Evolutionary conservation across 1,284 basidiomycete genomes (phyloP).

Genomic region (Cutaneotrichosporon curvatum): DNA sequence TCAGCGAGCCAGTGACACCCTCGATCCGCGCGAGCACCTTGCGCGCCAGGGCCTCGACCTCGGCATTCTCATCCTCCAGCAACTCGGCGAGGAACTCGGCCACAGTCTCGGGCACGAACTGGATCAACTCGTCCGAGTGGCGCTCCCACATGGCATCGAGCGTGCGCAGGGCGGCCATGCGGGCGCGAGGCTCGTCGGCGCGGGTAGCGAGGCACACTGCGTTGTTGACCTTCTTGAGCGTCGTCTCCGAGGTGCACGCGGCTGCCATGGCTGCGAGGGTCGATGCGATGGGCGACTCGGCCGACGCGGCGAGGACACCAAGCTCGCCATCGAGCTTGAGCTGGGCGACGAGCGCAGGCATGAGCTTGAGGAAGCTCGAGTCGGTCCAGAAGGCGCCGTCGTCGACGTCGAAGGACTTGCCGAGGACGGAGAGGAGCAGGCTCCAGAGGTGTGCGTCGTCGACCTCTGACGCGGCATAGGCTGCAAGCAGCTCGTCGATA

Average conservation of each 20-base stretch:
- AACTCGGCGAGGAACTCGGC: slow-evolving; percentile 49
- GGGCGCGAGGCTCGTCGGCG: slow-evolving; percentile 61
- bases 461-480: slow-evolving; percentile 44
- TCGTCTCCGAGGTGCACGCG: slow-evolving; percentile 54
- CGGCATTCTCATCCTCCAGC: slow-evolving; percentile 49
- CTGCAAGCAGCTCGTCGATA: slow-evolving; percentile 59
- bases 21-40: slow-evolving; percentile 47
- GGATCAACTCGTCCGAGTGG: slow-evolving; percentile 55
- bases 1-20: slow-evolving; percentile 43
- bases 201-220: slow-evolving; percentile 81
- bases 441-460: slow-evolving; percentile 55
- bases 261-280: slow-evolving; percentile 54
- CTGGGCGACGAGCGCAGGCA: slow-evolving; percentile 59
- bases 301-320: slow-evolving; percentile 8
- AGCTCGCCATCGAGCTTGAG: slow-evolving; percentile 48
- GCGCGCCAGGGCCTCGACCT: slow-evolving; percentile 45
- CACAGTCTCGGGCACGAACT: slow-evolving; percentile 51
- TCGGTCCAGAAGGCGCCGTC: slow-evolving; percentile 88
- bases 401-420: slow-evolving; percentile 67
- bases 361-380: slow-evolving; percentile 61
- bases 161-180: slow-evolving; percentile 64
- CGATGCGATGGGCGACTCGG: slow-evolving; percentile 27
- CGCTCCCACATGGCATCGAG: slow-evolving; percentile 65
- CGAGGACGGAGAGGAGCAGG: slow-evolving; percentile 58
- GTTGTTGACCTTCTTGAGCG: slow-evolving; percentile 74